Evolutionary conservation across 768 basidiomycete species (phyloP).

Genomic region (Leccinellum albellum): DNA sequence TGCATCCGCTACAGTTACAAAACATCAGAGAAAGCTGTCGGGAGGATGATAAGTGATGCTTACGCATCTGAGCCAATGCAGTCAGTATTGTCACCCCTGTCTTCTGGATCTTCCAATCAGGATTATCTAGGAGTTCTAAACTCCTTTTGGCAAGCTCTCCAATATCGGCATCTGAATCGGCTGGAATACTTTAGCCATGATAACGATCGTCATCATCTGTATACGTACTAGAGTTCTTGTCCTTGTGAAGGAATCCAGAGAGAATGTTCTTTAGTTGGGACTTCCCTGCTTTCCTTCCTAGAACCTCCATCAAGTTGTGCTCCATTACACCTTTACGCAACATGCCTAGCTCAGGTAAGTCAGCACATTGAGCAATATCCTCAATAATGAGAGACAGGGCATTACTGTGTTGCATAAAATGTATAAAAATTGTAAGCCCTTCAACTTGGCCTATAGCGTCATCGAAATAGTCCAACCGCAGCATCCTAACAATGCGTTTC

Average conservation of each 20-base stretch:
- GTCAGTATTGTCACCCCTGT: conserved; percentile 23
- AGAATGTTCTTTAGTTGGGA: conserved; percentile 11
- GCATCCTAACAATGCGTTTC: conserved; percentile 18
- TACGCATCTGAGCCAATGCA: conserved; percentile 20
- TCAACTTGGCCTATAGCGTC: conserved; percentile 23
- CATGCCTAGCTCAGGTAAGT: conserved; percentile 4
- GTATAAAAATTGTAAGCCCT: conserved; percentile 21
- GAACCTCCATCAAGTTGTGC: conserved; percentile 17
- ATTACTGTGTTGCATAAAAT: conserved; percentile 21
- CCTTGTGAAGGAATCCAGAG: conserved; percentile 22
- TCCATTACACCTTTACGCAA: conserved; percentile 11
- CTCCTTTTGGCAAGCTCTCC: conserved; percentile 10
- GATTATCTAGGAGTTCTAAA: neutral
- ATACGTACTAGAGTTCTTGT: conserved; percentile 18
- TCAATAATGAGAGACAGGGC: neutral
- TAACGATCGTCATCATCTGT: neutral
- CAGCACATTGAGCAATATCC: neutral
- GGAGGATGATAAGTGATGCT: neutral
- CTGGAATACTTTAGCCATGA: neutral
- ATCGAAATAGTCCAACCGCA: conserved; percentile 22
- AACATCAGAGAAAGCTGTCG: neutral
- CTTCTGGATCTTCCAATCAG: conserved; percentile 21
- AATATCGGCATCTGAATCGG: neutral
- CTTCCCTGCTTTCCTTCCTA: conserved; percentile 13
- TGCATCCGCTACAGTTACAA: neutral